A percentile compares a stretch with the other conserved stretches of the same genome.
Conservation (phyloP, 805 yeast genomes). For the Kuraishia ogatae region DNA sequence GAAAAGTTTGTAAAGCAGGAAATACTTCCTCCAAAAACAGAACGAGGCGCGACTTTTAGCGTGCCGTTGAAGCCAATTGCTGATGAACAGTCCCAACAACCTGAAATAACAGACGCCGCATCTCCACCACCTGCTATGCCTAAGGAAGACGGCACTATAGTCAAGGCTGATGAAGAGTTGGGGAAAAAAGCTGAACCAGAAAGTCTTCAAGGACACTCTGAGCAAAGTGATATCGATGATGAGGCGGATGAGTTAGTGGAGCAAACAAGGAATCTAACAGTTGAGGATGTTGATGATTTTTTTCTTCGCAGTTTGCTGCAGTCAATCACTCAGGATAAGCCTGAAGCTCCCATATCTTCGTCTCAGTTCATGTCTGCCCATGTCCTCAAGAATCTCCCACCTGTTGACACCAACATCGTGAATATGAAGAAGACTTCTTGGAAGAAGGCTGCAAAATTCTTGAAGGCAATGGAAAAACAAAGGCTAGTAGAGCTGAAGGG, state of each 20-base stretch:
- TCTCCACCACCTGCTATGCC: not conserved
- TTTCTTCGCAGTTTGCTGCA: slow-evolving; percentile 66
- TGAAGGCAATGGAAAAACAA: slow-evolving; percentile 79
- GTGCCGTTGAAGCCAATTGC: slow-evolving; percentile 2
- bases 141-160: slow-evolving; percentile 3
- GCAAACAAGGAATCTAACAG: slow-evolving; percentile 29
- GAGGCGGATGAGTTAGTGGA: slow-evolving; percentile 24
- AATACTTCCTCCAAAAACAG: slow-evolving; percentile 31
- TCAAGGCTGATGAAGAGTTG: slow-evolving; percentile 8
- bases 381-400: slow-evolving; percentile 66
- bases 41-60: slow-evolving; percentile 6
- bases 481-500: slow-evolving; percentile 68
- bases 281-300: slow-evolving; percentile 66
- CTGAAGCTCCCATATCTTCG: slow-evolving; percentile 60
- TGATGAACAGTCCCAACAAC: slow-evolving; percentile 7
- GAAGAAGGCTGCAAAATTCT: slow-evolving; percentile 81
- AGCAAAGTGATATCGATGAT: slow-evolving; percentile 2
- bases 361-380: slow-evolving; percentile 70
- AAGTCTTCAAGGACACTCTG: not conserved
- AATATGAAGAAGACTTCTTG: slow-evolving; percentile 76
- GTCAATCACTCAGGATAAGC: slow-evolving; percentile 46
- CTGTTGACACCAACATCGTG: slow-evolving; percentile 41
- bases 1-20: slow-evolving; percentile 41
- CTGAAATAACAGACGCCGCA: slow-evolving; percentile 6
- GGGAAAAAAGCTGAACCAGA: slow-evolving; percentile 1